Evolutionary conservation across 108 stramenopile species (phyloP).

Genomic region (Aureococcus anophagefferens): DNA sequence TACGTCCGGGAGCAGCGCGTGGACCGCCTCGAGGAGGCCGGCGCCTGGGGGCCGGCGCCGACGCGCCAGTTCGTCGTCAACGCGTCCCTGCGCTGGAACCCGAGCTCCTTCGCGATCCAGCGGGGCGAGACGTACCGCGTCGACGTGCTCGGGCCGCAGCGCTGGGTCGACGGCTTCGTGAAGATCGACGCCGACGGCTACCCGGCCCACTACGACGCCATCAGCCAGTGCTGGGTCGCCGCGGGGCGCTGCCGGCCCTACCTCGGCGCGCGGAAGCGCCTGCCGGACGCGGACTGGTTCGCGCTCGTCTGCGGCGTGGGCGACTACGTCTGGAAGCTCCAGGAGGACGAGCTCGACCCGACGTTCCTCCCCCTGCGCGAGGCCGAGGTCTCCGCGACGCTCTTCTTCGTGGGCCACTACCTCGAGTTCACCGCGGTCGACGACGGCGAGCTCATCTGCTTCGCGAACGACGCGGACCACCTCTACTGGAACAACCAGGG

Average conservation of each 20-base stretch:
- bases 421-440: constrained; percentile 23
- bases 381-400: constrained; percentile 15
- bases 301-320: constrained; percentile 20
- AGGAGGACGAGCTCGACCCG: neutral
- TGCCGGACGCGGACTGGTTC: constrained; percentile 22
- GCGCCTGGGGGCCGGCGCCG: neutral
- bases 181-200: constrained; percentile 27
- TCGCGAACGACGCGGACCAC: constrained; percentile 45
- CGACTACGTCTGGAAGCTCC: constrained; percentile 5
- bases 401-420: constrained; percentile 24
- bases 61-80: constrained; percentile 23
- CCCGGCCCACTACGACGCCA: constrained; percentile 26
- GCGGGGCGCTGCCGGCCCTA: constrained; percentile 16
- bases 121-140: constrained; percentile 33
- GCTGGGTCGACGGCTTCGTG: constrained; percentile 31
- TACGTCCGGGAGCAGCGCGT: neutral
- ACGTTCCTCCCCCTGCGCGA: constrained; percentile 14
- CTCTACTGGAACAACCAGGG: constrained; percentile 40
- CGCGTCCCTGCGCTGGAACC: constrained; percentile 35
- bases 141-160: constrained; percentile 23
- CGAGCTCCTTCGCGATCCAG: constrained; percentile 36
- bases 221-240: constrained; percentile 29
- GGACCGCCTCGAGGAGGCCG: neutral
- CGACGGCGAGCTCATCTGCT: constrained; percentile 43
- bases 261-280: neutral